These are phyloP conservation scores for Diutina ranongensis DNA, from an alignment of 1,139 yeast species.

Conservation along the genomic window DNA sequence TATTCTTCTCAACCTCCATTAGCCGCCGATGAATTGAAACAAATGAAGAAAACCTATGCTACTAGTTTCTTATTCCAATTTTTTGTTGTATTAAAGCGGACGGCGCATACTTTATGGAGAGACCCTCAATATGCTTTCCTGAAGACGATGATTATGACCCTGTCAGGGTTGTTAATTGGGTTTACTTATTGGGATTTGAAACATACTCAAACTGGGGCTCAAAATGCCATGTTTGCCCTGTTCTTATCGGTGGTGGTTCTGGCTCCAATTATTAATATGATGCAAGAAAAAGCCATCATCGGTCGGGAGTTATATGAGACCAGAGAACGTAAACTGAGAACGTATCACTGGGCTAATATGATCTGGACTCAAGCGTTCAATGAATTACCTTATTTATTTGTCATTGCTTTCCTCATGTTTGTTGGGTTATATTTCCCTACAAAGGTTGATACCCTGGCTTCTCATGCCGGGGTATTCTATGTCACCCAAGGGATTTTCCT, in stretches of 20 bases:
- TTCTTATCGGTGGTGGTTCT: constrained; percentile 39
- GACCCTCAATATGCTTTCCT: constrained; percentile 11
- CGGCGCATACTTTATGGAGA: constrained; percentile 9
- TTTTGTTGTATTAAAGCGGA: neutral
- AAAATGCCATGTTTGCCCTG: constrained; percentile 37
- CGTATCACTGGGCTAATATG: constrained; percentile 54
- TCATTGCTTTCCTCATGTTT: constrained; percentile 41
- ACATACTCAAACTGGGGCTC: constrained; percentile 29
- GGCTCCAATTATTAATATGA: constrained; percentile 37
- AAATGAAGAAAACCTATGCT: constrained; percentile 1
- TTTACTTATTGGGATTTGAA: constrained; percentile 30
- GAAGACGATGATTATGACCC: constrained; percentile 9
- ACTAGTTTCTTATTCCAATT: neutral
- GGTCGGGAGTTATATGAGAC: constrained; percentile 49
- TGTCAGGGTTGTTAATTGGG: constrained; percentile 38
- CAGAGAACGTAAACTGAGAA: constrained; percentile 52
- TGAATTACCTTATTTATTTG: constrained; percentile 46
- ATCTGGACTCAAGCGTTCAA: constrained; percentile 37
- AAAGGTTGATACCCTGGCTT: neutral
- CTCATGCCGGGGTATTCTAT: constrained; percentile 9
- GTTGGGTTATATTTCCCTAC: constrained; percentile 49
- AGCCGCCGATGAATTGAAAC: neutral
- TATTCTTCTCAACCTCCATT: neutral
- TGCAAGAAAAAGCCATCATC: constrained; percentile 30
- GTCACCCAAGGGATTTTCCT: constrained; percentile 43